These are phyloP conservation scores for Metschnikowia borealis DNA, from an alignment of 805 yeast genomes.

Conservation along the genomic window DNA sequence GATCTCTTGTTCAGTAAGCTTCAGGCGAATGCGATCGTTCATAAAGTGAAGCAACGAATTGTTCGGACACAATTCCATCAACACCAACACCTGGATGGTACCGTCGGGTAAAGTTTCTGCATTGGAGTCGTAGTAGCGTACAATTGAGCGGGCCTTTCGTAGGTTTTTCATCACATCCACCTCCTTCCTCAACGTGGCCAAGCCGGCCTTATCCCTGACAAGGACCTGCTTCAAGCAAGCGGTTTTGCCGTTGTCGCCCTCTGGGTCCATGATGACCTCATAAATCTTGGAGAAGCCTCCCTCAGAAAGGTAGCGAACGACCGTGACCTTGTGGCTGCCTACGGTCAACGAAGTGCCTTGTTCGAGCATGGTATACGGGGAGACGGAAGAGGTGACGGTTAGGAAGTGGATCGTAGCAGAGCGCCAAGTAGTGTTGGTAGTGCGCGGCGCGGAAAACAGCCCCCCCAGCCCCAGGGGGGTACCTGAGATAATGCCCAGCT, in stretches of 20 bases:
- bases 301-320: constrained; percentile 37
- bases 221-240: constrained; percentile 66
- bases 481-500: background rate
- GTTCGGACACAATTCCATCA: constrained; percentile 92
- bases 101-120: constrained; percentile 56
- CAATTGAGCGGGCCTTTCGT: constrained; percentile 54
- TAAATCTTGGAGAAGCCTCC: constrained; percentile 84
- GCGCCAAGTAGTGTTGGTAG: constrained; percentile 1
- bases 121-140: constrained; percentile 69
- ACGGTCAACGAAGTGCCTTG: constrained; percentile 39
- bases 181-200: constrained; percentile 63
- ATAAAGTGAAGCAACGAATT: constrained; percentile 83
- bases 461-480: constrained; percentile 1
- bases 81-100: constrained; percentile 76
- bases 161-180: constrained; percentile 76
- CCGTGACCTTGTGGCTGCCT: constrained; percentile 37
- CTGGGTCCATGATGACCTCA: constrained; percentile 54
- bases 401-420: background rate
- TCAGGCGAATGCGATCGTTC: constrained; percentile 80
- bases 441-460: background rate
- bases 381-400: background rate
- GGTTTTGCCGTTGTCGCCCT: constrained; percentile 42
- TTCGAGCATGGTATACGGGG: constrained; percentile 20
- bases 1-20: constrained; percentile 72
- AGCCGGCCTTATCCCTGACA: constrained; percentile 66